phyloP scores from a whole-genome alignment of 345 rosid genomes.

The Ailanthus altissimus region DNA sequence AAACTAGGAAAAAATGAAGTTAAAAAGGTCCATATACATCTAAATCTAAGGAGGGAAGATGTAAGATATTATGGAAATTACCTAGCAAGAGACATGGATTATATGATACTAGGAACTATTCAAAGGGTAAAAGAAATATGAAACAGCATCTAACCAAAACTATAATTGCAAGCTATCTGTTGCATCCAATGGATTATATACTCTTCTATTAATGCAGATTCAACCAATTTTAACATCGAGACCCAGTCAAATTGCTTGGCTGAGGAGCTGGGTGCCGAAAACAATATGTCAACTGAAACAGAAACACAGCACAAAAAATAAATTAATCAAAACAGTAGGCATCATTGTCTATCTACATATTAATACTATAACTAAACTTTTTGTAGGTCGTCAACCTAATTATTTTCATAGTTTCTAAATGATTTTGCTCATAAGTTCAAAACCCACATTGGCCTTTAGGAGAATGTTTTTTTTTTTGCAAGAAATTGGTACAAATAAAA shows the following conservation, averaged over 20 bases:
- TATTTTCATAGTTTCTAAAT: neutral
- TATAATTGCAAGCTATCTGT: neutral
- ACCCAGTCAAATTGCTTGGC: neutral
- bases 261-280: neutral
- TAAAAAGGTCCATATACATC: slow-evolving; percentile 2
- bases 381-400: neutral
- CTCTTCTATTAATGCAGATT: neutral
- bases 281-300: slow-evolving; percentile 5
- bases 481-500: neutral
- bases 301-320: neutral
- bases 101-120: neutral
- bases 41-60: neutral
- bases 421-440: neutral
- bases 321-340: neutral
- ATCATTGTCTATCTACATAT: neutral
- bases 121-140: neutral
- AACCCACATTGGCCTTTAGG: neutral
- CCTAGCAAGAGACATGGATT: neutral
- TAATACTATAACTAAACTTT: neutral
- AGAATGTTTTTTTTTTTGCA: neutral
- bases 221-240: neutral
- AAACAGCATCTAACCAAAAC: neutral
- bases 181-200: too few relatives aligned
- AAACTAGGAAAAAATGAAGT: neutral
- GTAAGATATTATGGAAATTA: neutral